A percentile compares a stretch with the other conserved stretches of the same genome.
These are phyloP conservation scores for Calonectria hongkongensis DNA, from an alignment of 2,329 filamentous ascomycete genomes.

Conservation along the genomic window DNA sequence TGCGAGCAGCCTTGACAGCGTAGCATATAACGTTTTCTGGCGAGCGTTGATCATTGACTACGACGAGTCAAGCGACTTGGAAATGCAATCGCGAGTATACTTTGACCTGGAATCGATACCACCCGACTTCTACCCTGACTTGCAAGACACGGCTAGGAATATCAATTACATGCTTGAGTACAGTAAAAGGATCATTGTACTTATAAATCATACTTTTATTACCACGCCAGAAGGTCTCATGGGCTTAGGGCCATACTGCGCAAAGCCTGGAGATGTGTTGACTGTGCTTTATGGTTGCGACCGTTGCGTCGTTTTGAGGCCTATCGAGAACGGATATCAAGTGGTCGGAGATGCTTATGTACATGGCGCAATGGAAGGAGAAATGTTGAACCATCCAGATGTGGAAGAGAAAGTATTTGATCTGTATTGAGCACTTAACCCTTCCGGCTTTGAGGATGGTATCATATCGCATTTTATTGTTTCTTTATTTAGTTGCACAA, in stretches of 20 bases:
- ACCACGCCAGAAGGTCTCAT: background rate
- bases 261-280: background rate
- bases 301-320: conserved; percentile 4
- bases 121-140: background rate
- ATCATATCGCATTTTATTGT: background rate
- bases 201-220: background rate
- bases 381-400: background rate
- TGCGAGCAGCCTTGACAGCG: background rate
- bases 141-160: background rate
- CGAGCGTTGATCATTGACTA: background rate
- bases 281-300: background rate
- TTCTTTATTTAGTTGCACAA: background rate
- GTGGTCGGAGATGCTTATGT: conserved; percentile 7
- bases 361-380: background rate
- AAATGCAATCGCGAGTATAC: conserved; percentile 11
- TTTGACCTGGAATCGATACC: conserved; percentile 7
- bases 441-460: background rate
- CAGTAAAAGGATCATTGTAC: background rate
- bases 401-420: background rate
- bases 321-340: background rate
- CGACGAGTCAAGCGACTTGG: background rate
- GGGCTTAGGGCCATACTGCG: conserved; percentile 6
- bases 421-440: background rate
- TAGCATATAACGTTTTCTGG: background rate
- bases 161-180: conserved; percentile 1